phyloP scores from a whole-genome alignment of 2,329 filamentous ascomycete species.

The Fusarium tanahbumbuense region DNA sequence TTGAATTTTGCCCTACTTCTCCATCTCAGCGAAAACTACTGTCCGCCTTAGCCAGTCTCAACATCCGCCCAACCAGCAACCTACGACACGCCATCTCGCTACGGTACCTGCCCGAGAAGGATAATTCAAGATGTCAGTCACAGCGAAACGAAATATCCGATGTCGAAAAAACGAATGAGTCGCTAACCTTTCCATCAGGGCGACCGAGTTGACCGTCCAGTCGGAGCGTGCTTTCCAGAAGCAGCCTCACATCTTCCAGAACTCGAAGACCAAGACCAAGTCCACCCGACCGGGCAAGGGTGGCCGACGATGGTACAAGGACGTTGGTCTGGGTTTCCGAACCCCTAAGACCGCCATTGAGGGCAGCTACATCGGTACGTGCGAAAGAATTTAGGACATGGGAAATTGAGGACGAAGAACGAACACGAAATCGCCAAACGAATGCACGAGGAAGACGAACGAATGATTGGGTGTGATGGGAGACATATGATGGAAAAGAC shows the following conservation, averaged over 20 bases:
- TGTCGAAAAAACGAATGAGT: slow-evolving; percentile 36
- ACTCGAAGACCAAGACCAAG: slow-evolving; percentile 92
- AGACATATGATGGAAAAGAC: not conserved
- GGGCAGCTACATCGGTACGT: slow-evolving; percentile 98
- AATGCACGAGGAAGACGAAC: not conserved
- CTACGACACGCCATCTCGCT: slow-evolving; percentile 54
- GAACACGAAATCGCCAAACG: slow-evolving; percentile 6
- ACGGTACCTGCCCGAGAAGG: slow-evolving; percentile 55
- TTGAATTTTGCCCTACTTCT: slow-evolving; percentile 53
- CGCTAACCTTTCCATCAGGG: slow-evolving; percentile 72
- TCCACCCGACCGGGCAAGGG: slow-evolving; percentile 89
- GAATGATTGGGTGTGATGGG: not conserved
- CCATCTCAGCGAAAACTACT: slow-evolving; percentile 52
- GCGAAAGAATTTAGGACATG: slow-evolving; percentile 42
- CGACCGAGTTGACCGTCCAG: slow-evolving; percentile 99
- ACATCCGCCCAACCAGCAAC: slow-evolving; percentile 51
- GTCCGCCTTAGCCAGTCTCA: slow-evolving; percentile 46
- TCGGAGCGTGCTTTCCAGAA: slow-evolving; percentile 99
- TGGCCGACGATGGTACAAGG: slow-evolving; percentile 97
- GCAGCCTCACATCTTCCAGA: slow-evolving; percentile 99
- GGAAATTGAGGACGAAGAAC: slow-evolving; percentile 7
- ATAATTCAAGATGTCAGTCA: slow-evolving; percentile 59
- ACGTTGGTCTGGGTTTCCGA: slow-evolving; percentile 98
- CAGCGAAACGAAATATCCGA: slow-evolving; percentile 37
- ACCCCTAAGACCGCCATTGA: slow-evolving; percentile 99